Base-by-base conservation (phyloP, 2,329 filamentous ascomycete genomes). In the Botrytis elliptica region DNA sequence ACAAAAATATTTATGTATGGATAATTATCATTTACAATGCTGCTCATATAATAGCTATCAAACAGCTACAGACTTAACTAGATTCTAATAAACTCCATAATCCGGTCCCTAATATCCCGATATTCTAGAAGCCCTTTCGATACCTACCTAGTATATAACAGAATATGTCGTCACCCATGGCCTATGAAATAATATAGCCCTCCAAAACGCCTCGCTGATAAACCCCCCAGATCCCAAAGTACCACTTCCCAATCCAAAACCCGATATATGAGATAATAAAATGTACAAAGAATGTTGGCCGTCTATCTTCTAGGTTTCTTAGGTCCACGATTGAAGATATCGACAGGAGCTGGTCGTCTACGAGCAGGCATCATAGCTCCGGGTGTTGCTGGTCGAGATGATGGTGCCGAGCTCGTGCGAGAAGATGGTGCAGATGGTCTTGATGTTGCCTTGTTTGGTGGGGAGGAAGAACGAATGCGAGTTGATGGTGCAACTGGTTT, bases 301-400 rank as follows among this genome's bases (percentile, higher is more conserved):
- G 40, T 44, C 66, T 71, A 73, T 29, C 49, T 42, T 71, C 73
- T 71, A n/a, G 70, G 66, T 52, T 52, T 72, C 71, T 75, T 74
- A 7, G 69, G 49, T 36, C 46, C 69, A 66, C 74, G 71, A n/a
- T 74, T 74, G 66, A 74, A 75, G 16, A 67, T 25, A 36, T 73
- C 70, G 18, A 71, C 49, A 12, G 62, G 7, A 14, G 73, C 16
- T 3, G 70, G 70, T 22, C 63, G 29, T 73, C 46, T 73, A 18
- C 66, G 66, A 63, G 59, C 42, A 7, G 66, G 59, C 33, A 73
- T 73, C 73, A 57, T 65, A 8, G 42, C 44, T 46, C 60, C 60
- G 52, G 55, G 63, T 46, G 63, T 52, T 12, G 65, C 62, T 55
- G 42, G 14, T 52, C 40, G 36, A 59, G 59, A 42, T 62, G 74